Evolutionary conservation across 768 basidiomycete species (phyloP), one percentile per base, ranked within the genome.

Genomic region (Leccinum longicurvipes): DNA sequence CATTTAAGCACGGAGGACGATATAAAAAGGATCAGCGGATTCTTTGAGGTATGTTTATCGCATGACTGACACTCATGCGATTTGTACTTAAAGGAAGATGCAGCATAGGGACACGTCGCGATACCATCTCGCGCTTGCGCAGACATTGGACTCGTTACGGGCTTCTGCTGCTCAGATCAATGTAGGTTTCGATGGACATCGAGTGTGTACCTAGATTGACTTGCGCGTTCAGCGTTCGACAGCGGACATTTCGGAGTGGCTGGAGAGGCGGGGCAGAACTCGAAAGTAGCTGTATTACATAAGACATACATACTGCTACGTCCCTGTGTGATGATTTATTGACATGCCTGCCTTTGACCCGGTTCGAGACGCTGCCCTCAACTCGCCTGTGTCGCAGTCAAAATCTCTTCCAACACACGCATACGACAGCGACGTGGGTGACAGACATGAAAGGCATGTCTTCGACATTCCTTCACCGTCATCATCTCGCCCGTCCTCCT

Each of bases 331-430:
- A 66, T 63, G 51, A 48, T 53, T 48, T 54, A 48, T 32, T 68
- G 55, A 62, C 31, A 71, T 71, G 70, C 70, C 70, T 50, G 70
- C 89, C 63, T 90, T 91, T 79, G 90, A 91, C 79, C 89, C 90
- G 65, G 89, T 92, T 59, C 82, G 90, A 70, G 90, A 91, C 79
- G 90, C 90, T 59, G 87, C 90, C 65, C 81, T 88, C 64, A 89
- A 89, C 73, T 88, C 87, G 42, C 89, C 89, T 28, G 71, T 83
- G 63, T 77, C 79, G 39, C 77, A 77, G 60, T 67, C 78, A 48
- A 73, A 73, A 63, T 54, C 75, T 59, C 74, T 77, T 51, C 63
- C 63, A 34, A 5, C 28, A 21, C 62, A 69, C 47, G 47, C 58
- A 29, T 56, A 71, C 51, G 67, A 65, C 56, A 57, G 49, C 56